Percentiles rank a stretch among this genome's conserved stretches.
These are phyloP conservation scores for Penicillium sp. DNA, from an alignment of 2,329 filamentous ascomycete species.

Conservation along the genomic window DNA sequence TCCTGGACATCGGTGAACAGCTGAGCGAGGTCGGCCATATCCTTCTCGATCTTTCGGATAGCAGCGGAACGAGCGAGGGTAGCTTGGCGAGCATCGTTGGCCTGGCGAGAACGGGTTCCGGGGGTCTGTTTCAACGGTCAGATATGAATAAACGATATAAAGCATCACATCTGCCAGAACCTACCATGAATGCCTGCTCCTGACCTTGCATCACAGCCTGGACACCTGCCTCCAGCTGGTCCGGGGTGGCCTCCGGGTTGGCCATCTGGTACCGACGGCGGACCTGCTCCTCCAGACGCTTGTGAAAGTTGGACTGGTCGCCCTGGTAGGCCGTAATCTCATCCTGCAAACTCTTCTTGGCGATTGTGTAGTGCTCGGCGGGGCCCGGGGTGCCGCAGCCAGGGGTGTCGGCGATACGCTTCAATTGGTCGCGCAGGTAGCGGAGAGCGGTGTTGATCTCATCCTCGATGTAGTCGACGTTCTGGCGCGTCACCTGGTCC, in stretches of 20 bases:
- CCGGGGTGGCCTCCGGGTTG: constrained; percentile 74
- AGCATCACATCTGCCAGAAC: constrained; percentile 36
- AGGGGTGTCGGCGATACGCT: constrained; percentile 77
- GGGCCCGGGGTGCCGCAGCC: constrained; percentile 68
- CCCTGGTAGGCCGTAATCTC: constrained; percentile 82
- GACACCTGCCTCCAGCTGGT: constrained; percentile 76
- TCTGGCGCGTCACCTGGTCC: constrained; percentile 65
- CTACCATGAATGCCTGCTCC: constrained; percentile 79
- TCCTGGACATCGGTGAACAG: constrained; percentile 89
- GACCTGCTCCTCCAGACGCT: constrained; percentile 79
- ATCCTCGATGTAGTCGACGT: constrained; percentile 72
- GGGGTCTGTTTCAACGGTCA: constrained; percentile 27
- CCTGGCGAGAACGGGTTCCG: constrained; percentile 64
- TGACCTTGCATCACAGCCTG: constrained; percentile 65
- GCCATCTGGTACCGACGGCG: constrained; percentile 90
- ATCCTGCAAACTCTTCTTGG: constrained; percentile 76
- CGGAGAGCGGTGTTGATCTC: constrained; percentile 85
- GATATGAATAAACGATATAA: neutral
- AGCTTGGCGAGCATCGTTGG: constrained; percentile 76
- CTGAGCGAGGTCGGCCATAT: constrained; percentile 83
- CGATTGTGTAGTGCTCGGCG: constrained; percentile 75
- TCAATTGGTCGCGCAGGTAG: constrained; percentile 75
- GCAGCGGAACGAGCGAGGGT: constrained; percentile 80
- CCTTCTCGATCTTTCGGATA: constrained; percentile 87
- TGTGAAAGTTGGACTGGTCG: constrained; percentile 77